phyloP scores from a whole-genome alignment of 257 asterid genomes.

The Solanum habrochaites region DNA sequence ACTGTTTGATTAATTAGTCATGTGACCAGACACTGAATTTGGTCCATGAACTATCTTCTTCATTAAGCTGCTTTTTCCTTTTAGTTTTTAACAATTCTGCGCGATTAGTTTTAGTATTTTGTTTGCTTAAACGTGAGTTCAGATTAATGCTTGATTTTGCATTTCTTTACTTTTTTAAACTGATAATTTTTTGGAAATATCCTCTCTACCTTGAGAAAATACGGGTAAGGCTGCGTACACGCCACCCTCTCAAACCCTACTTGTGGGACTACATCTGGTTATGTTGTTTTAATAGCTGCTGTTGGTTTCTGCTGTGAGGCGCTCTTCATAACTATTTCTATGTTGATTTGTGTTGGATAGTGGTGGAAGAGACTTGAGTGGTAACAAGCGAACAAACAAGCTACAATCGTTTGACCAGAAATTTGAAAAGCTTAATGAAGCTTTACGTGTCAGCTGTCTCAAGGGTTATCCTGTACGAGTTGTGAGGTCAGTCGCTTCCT shows the following conservation, averaged over 20 bases:
- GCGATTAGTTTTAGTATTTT: not conserved
- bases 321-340: not conserved
- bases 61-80: not conserved
- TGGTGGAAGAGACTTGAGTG: constrained; percentile 90
- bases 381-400: constrained; percentile 84
- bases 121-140: not conserved
- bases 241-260: not conserved
- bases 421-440: constrained; percentile 52
- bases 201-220: no score
- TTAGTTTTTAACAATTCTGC: not conserved
- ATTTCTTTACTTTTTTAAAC: no score
- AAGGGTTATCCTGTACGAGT: constrained; percentile 92
- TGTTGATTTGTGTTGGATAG: constrained; percentile 34
- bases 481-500: constrained; percentile 53
- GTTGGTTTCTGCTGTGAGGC: not conserved
- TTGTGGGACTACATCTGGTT: not conserved
- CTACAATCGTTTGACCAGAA: constrained; percentile 69
- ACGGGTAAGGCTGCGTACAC: not conserved
- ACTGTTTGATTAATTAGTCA: not conserved
- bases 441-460: constrained; percentile 73
- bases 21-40: not conserved
- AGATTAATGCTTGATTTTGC: no score
- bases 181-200: not conserved
- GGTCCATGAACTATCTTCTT: not conserved
- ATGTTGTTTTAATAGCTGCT: not conserved